Percentiles rank a stretch among this genome's conserved stretches.
phyloP scores from a whole-genome alignment of 371 early-diverging fungal species.

The Mucor ambiguus region DNA sequence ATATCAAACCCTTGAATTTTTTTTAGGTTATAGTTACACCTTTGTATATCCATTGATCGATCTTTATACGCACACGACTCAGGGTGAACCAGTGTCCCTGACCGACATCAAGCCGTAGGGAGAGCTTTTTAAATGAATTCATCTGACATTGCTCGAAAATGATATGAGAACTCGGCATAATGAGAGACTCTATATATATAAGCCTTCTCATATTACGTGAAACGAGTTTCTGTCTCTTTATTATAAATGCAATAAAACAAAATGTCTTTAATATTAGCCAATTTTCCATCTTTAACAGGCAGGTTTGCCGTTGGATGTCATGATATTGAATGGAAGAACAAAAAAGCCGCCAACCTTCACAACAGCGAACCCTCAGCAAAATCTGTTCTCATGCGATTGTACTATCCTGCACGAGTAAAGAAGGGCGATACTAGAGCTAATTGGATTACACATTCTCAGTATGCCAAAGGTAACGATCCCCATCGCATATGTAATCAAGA shows the following conservation, averaged over 20 bases:
- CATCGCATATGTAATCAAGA: background rate
- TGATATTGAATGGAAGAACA: slow-evolving; percentile 32
- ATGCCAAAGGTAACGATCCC: slow-evolving; percentile 15
- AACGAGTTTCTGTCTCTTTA: background rate
- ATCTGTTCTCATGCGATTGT: slow-evolving; percentile 18
- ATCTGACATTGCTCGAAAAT: background rate
- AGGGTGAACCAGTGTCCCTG: background rate
- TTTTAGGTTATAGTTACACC: background rate
- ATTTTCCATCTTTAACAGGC: slow-evolving; percentile 33
- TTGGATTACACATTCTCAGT: slow-evolving; percentile 18
- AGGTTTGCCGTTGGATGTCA: slow-evolving; percentile 31
- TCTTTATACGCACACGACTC: background rate
- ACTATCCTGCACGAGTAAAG: slow-evolving; percentile 28
- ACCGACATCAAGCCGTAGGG: background rate
- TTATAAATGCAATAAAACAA: background rate
- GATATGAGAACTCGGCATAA: slow-evolving; percentile 6
- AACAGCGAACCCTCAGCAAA: background rate
- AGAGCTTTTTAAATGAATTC: slow-evolving; percentile 1
- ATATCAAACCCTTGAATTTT: background rate
- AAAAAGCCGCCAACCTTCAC: background rate
- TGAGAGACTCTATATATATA: background rate
- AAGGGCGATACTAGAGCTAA: slow-evolving; percentile 16
- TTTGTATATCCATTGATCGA: background rate
- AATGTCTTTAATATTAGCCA: slow-evolving; percentile 22
- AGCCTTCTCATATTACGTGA: background rate